phyloP scores from a whole-genome alignment of 2,329 filamentous ascomycete genomes.

The Mycosphaerelloides madeirae region DNA sequence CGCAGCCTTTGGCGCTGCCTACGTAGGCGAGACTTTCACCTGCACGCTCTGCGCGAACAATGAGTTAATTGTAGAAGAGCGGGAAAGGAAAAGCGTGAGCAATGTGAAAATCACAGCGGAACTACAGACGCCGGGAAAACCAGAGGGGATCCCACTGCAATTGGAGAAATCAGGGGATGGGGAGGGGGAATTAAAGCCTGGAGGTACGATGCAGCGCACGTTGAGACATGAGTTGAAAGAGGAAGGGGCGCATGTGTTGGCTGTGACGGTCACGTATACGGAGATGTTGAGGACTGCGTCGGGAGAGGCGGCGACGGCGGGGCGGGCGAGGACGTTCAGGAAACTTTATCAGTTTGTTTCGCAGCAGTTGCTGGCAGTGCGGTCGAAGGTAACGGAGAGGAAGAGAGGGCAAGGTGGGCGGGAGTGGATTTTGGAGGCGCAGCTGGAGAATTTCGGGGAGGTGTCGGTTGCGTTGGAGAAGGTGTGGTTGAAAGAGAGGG shows the following conservation, averaged over 20 bases:
- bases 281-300: constrained; percentile 56
- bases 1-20: constrained; percentile 86
- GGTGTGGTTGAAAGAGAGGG: constrained; percentile 27
- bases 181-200: constrained; percentile 48
- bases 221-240: constrained; percentile 86
- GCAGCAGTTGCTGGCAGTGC: constrained; percentile 80
- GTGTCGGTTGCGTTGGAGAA: constrained; percentile 71
- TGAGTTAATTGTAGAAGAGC: constrained; percentile 50
- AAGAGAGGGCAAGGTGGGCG: constrained; percentile 38
- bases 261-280: constrained; percentile 90
- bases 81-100: constrained; percentile 53
- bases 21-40: constrained; percentile 90
- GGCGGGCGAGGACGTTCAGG: constrained; percentile 75
- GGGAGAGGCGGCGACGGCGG: constrained; percentile 46
- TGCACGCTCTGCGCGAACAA: constrained; percentile 97
- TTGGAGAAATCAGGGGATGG: constrained; percentile 38
- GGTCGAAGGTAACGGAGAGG: constrained; percentile 73
- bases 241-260: constrained; percentile 88
- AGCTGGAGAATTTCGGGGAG: constrained; percentile 91
- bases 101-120: constrained; percentile 82
- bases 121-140: constrained; percentile 85
- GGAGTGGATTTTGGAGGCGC: constrained; percentile 78
- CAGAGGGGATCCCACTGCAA: constrained; percentile 58
- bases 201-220: constrained; percentile 71
- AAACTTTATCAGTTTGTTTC: constrained; percentile 97